Evolutionary conservation across 768 basidiomycete genomes (phyloP).

Genomic region (Crassisporium funariophilum): DNA sequence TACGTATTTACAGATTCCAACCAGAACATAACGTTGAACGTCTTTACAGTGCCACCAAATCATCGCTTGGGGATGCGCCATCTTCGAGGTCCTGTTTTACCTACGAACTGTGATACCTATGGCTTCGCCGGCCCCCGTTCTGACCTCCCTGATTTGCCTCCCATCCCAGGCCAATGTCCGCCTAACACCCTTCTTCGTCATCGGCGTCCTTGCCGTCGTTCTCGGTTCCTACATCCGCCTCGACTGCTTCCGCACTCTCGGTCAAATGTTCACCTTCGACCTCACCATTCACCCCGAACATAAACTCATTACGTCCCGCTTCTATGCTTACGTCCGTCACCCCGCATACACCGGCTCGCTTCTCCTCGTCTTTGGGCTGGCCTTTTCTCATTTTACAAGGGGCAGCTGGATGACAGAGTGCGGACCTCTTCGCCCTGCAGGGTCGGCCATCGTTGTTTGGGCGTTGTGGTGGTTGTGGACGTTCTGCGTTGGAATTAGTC

Average conservation of each 20-base stretch:
- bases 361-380: slow-evolving; percentile 47
- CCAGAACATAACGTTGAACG: background rate
- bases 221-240: slow-evolving; percentile 51
- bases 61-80: slow-evolving; percentile 51
- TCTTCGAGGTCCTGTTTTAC: slow-evolving; percentile 51
- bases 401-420: slow-evolving; percentile 52
- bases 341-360: slow-evolving; percentile 59
- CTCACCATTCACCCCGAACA: slow-evolving; percentile 56
- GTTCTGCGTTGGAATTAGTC: slow-evolving; percentile 46
- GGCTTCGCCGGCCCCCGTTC: slow-evolving; percentile 32
- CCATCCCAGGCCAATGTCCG: slow-evolving; percentile 29
- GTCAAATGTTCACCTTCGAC: slow-evolving; percentile 59
- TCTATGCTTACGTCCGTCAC: slow-evolving; percentile 55
- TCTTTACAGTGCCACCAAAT: slow-evolving; percentile 46
- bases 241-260: slow-evolving; percentile 55
- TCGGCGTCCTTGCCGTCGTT: slow-evolving; percentile 44
- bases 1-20: slow-evolving; percentile 18
- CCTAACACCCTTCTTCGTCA: slow-evolving; percentile 45
- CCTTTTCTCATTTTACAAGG: slow-evolving; percentile 45
- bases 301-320: slow-evolving; percentile 50
- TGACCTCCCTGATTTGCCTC: slow-evolving; percentile 35
- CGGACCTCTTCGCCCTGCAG: slow-evolving; percentile 32
- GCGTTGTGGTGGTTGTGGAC: slow-evolving; percentile 53
- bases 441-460: slow-evolving; percentile 30
- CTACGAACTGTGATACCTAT: slow-evolving; percentile 31